Evolutionary conservation across 495 filamentous ascomycete genomes (phyloP).

Genomic region (Trypethelium eluteriae): DNA sequence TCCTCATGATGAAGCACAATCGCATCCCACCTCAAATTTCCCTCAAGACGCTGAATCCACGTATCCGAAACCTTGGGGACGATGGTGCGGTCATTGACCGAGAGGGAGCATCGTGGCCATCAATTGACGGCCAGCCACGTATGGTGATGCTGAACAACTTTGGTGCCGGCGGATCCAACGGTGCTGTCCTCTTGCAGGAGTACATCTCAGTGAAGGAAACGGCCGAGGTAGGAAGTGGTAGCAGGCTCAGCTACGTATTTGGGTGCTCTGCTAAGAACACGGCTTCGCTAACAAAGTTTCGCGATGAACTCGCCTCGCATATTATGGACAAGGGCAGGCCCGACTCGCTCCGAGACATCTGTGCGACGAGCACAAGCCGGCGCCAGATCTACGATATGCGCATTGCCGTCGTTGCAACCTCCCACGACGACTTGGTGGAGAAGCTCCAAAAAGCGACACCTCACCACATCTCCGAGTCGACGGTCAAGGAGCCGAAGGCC

Average conservation of each 20-base stretch:
- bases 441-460: constrained; percentile 9
- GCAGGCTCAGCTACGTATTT: constrained; percentile 10
- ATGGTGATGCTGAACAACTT: constrained; percentile 12
- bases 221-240: constrained; percentile 2
- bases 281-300: constrained; percentile 11
- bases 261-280: constrained; percentile 6
- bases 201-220: background rate
- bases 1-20: constrained; percentile 36
- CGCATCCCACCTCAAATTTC: constrained; percentile 34
- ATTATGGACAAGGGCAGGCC: background rate
- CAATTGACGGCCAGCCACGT: background rate
- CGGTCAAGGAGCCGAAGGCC: constrained; percentile 9
- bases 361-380: constrained; percentile 10
- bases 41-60: constrained; percentile 28
- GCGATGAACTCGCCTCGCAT: constrained; percentile 3
- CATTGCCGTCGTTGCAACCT: constrained; percentile 8
- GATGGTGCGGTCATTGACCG: constrained; percentile 11
- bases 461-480: constrained; percentile 8
- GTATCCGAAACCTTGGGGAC: constrained; percentile 7
- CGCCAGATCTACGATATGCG: constrained; percentile 11
- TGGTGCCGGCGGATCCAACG: constrained; percentile 13
- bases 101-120: background rate
- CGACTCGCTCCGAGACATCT: constrained; percentile 8
- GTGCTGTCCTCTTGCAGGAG: constrained; percentile 15
- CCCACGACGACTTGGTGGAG: constrained; percentile 3